These are phyloP conservation scores for Cyclaneusma minus DNA, from an alignment of 2,329 filamentous ascomycete genomes.

Conservation along the genomic window DNA sequence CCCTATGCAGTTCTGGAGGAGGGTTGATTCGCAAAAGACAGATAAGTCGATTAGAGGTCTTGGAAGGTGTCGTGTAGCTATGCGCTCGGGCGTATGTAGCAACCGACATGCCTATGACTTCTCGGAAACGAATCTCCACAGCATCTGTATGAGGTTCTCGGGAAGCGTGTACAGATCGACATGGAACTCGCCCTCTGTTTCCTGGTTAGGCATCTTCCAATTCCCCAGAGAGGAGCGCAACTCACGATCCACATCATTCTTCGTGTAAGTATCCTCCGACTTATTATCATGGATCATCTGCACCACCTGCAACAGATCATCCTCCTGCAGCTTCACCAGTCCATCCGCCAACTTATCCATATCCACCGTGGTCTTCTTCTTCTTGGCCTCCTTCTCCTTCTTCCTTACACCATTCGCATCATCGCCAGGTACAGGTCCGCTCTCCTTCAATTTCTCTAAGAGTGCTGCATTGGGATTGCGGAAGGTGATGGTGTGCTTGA, in stretches of 20 bases:
- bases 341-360: conserved; percentile 96
- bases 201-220: background rate
- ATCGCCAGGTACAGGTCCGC: conserved; percentile 69
- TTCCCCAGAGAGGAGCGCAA: conserved; percentile 12
- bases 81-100: background rate
- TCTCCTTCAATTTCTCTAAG: conserved; percentile 63
- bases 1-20: no score
- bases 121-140: conserved; percentile 70
- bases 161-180: conserved; percentile 97
- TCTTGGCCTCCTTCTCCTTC: conserved; percentile 39
- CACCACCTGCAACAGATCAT: conserved; percentile 86
- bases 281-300: conserved; percentile 99
- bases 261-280: conserved; percentile 82
- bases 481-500: conserved; percentile 67
- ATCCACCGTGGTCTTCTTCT: conserved; percentile 70
- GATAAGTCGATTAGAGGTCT: no score
- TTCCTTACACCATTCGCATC: conserved; percentile 48
- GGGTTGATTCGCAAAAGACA: no score
- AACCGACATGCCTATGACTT: conserved; percentile 21
- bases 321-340: conserved; percentile 76
- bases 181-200: conserved; percentile 81
- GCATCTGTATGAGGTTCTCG: conserved; percentile 74
- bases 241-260: conserved; percentile 91
- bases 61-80: no score
- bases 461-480: conserved; percentile 87